Conservation (phyloP, 2,329 filamentous ascomycete species). For the Leptographium radiaticola region DNA sequence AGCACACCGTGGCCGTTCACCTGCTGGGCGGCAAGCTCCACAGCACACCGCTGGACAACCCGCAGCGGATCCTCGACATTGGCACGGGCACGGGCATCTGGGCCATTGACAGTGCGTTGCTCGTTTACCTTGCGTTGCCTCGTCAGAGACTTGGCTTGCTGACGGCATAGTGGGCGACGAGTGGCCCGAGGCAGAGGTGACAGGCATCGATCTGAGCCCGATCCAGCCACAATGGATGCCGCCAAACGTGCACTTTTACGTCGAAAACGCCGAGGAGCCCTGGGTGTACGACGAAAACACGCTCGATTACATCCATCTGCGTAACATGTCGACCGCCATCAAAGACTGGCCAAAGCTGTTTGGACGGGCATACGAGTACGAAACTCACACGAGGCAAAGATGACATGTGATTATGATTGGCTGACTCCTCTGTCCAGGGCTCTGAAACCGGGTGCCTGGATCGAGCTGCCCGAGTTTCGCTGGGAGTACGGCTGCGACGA, state of each 20-base stretch:
- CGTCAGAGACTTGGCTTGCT: background rate
- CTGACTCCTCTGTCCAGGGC: slow-evolving; percentile 4
- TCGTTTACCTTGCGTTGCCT: background rate
- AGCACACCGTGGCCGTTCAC: slow-evolving; percentile 37
- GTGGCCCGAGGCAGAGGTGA: slow-evolving; percentile 25
- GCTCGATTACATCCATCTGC: slow-evolving; percentile 46
- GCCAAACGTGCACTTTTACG: slow-evolving; percentile 10
- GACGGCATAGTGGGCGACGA: slow-evolving; percentile 3
- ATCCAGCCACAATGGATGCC: slow-evolving; percentile 34
- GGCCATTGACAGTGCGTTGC: slow-evolving; percentile 12
- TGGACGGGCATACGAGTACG: slow-evolving; percentile 13
- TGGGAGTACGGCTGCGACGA: slow-evolving; percentile 13
- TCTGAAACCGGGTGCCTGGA: slow-evolving; percentile 27
- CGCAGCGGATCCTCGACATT: slow-evolving; percentile 14
- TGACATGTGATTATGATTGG: background rate
- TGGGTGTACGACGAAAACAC: slow-evolving; percentile 32
- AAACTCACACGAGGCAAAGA: too few species aligned
- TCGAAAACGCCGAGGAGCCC: slow-evolving; percentile 30
- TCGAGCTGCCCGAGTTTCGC: slow-evolving; percentile 23
- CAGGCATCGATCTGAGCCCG: slow-evolving; percentile 30
- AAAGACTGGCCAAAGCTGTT: slow-evolving; percentile 28
- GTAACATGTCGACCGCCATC: slow-evolving; percentile 40
- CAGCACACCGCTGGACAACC: slow-evolving; percentile 27
- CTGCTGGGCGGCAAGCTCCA: slow-evolving; percentile 34
- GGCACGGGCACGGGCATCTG: slow-evolving; percentile 17